Base-by-base conservation (phyloP, 306 rosid species). In the Begonia peltatifolia region DNA sequence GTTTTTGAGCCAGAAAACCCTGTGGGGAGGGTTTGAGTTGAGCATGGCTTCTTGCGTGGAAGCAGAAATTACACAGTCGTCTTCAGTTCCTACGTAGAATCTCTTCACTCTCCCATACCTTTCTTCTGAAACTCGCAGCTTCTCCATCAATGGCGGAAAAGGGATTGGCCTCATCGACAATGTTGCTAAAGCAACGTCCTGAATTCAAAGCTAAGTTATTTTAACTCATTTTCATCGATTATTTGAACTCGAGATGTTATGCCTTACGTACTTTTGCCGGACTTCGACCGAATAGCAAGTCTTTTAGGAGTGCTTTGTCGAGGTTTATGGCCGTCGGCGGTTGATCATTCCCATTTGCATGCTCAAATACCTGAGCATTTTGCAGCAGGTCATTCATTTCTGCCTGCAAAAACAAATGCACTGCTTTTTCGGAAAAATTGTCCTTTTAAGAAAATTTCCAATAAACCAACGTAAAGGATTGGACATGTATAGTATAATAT, bases 121-220 rank as follows among this genome's bases (percentile, higher is more conserved):
- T 41, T 12, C 13, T 47, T 80, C 86, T 2, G 97, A 78, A 61
- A 90, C 84, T 30, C 70, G 56, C 42, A 90, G 82, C 64, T 79
- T 90, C 76, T 90, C 97, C 57, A 90, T 30, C 52, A 80, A 71
- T 14, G 95, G 97, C 41, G 90, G 73, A 62, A 90, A 80, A 53
- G 97, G 97, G 30, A 75, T 73, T 4, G 94, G 73, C 75, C 97
- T 80, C 95, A 90, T 80, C 0, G 95, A 90, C 64, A 90, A 87
- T 42, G 94, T 85, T 41, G 97, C 90, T 67, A 90, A 53, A 25
- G 92, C 95, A 16, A 90, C 78, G 65, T 90, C 97, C 97, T 90
- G 65, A 30, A 30, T 30, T 25, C 38, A 30, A 30, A 30, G 1
- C 35, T 30, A 5, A 7, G 3, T 30, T 9, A 20, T 30, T 30